These are phyloP conservation scores for Coemansia pectinata DNA, from an alignment of 192 early-diverging fungal genomes.

Conservation along the genomic window DNA sequence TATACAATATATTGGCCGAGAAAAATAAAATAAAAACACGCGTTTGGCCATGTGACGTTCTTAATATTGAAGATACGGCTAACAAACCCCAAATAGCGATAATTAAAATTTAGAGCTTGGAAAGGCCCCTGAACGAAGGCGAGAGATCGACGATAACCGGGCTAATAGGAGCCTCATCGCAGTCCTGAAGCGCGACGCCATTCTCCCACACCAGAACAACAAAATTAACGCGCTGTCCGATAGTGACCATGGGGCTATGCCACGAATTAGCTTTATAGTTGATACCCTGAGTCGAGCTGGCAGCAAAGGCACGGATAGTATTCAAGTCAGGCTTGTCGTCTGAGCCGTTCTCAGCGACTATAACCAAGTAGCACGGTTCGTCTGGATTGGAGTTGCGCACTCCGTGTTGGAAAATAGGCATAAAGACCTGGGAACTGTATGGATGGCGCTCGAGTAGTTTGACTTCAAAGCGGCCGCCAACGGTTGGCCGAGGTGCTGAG, in stretches of 20 bases:
- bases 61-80: not conserved
- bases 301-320: constrained; percentile 76
- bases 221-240: constrained; percentile 67
- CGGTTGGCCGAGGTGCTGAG: constrained; percentile 42
- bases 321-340: constrained; percentile 71
- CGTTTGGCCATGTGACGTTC: not conserved
- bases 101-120: constrained; percentile 30
- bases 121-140: constrained; percentile 43
- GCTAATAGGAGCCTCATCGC: constrained; percentile 60
- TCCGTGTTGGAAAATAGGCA: constrained; percentile 65
- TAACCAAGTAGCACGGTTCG: constrained; percentile 65
- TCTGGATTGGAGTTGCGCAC: constrained; percentile 24
- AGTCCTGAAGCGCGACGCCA: constrained; percentile 70
- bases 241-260: constrained; percentile 89
- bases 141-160: constrained; percentile 38
- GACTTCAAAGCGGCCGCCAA: constrained; percentile 58
- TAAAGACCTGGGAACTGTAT: constrained; percentile 82
- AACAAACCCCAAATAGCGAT: not conserved
- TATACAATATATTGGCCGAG: not conserved
- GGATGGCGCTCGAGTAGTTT: constrained; percentile 82
- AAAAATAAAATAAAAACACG: not conserved
- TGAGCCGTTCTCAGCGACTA: constrained; percentile 75
- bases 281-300: constrained; percentile 70
- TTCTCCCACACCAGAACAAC: constrained; percentile 79
- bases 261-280: constrained; percentile 81